Base-by-base conservation (phyloP, 1,139 yeast genomes). In the Kluyveromyces sp. region DNA sequence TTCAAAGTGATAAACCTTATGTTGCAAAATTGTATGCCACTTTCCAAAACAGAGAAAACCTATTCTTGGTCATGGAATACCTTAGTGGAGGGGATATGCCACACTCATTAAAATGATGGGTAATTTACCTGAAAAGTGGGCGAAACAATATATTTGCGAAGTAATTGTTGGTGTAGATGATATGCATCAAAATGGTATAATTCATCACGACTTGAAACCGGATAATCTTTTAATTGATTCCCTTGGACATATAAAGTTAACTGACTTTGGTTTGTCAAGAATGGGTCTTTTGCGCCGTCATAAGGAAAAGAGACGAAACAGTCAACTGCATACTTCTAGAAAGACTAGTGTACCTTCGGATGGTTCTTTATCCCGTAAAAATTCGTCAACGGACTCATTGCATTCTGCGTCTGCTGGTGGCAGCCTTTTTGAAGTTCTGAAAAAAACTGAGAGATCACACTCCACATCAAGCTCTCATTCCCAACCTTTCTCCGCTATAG, bases 21-120 rank as follows among this genome's bases (percentile, higher is more conserved):
- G 97, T 92, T 49, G 97, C 96, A 1, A 90, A 85, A 59, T 71
- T 94, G 37, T 87, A 82, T 61, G 85, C 84, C 46, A 84, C 95
- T 35, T 94, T 94, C 62, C 98, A 94, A 67, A 86, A 89, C 49
- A 79, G 79, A 47, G 95, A 89, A 54, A 89, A 84, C 60, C 71
- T 94, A 29, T 94, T 87, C 60, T 71, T 94, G 55, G 98, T 94
- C 2, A 92, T 94, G 97, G 98, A 94, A 63, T 94, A 89, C 62
- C 70, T 92, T 42, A 88, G 86, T 56, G 98, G 98, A 37, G 99
- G 99, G 30, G 99, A 94, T 64, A 79, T 95, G 95, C 97, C 0
- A 84, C 96, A 0, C 69, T 94, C 43, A 69, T 94, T 32, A 86
- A 87, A 56, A 80, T 81, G 64, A 71, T 90, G 63, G 96, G 95